A percentile compares a stretch with the other conserved stretches of the same genome.
Evolutionary conservation across 495 filamentous ascomycete species (phyloP).

Genomic region (Talaromyces liani): DNA sequence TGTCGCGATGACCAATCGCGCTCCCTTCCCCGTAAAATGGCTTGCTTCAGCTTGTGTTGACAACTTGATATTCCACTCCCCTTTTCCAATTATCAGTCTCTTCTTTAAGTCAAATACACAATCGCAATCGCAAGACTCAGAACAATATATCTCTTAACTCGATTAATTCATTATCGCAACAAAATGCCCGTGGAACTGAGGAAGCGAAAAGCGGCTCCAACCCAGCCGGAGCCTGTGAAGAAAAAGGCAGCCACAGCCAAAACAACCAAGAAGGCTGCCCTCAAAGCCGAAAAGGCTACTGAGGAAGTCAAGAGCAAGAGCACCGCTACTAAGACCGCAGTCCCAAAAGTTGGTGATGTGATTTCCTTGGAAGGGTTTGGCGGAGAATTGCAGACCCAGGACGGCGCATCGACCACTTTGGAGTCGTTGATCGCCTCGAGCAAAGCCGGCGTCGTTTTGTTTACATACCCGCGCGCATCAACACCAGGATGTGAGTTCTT

Average conservation of each 20-base stretch:
- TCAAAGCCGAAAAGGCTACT: background rate
- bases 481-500: slow-evolving; percentile 83
- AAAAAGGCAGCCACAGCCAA: slow-evolving; percentile 37
- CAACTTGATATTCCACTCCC: background rate
- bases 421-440: slow-evolving; percentile 72
- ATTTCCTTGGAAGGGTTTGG: slow-evolving; percentile 68
- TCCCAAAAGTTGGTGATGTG: slow-evolving; percentile 40
- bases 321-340: slow-evolving; percentile 14
- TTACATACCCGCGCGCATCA: slow-evolving; percentile 92
- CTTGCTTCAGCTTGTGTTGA: background rate
- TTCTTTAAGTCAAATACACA: background rate
- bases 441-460: slow-evolving; percentile 79
- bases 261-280: slow-evolving; percentile 27
- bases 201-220: slow-evolving; percentile 60
- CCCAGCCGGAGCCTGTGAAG: slow-evolving; percentile 41
- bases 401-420: slow-evolving; percentile 69
- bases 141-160: background rate
- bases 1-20: slow-evolving; percentile 7
- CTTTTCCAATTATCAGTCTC: background rate
- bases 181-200: slow-evolving; percentile 55
- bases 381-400: slow-evolving; percentile 76
- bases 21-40: background rate
- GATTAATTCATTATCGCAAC: background rate
- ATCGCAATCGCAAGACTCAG: background rate
- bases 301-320: slow-evolving; percentile 21